Base-by-base conservation (phyloP, 306 rosid species). In the Pterocarpus santalinus region DNA sequence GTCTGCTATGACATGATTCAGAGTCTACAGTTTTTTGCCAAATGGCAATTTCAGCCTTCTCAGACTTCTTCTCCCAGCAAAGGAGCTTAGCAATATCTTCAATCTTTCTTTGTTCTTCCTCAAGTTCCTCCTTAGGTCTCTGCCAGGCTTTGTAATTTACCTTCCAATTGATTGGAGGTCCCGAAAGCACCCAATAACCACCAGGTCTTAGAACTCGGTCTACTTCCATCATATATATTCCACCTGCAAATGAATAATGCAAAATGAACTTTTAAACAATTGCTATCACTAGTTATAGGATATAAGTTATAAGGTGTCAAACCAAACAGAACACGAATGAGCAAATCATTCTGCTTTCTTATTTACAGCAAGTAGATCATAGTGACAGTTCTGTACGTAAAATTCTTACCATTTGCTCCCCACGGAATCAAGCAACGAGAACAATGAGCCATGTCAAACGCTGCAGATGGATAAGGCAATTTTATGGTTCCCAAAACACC, bases 381-480 rank as follows among this genome's bases (percentile, higher is more conserved):
- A 66, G 35, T 3, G 28, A 61, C 38, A 36, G 13, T 55, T 46
- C 63, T 43, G 8, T 55, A 55, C 49, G 68, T 36, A 38, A 61
- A 82, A 78, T 62, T 72, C 94, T 87, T 80, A 96, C 99, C 94
- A 86, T 93, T 93, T 78, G 82, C 78, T 67, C 98, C 97, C 98
- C 97, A 96, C 4, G 94, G 99, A 81, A 96, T 96, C 77, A 96
- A 89, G 87, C 97, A 96, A 33, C 97, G 99, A 81, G 98, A 94
- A 88, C 99, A 96, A 81, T 96, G 99, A 43, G 98, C 99, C 97
- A 96, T 92, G 88, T 94, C 99, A 90, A 96, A 93, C 81, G 98
- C 97, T 80, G 91, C 85, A 72, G 97, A 84, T 80, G 98, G 98
- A 87, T 92, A 95, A 5, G 99, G 99, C 86, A 91, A 75, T 91